These are phyloP conservation scores for Epichloe bromicola DNA, from an alignment of 2,329 filamentous ascomycete species.

Conservation along the genomic window DNA sequence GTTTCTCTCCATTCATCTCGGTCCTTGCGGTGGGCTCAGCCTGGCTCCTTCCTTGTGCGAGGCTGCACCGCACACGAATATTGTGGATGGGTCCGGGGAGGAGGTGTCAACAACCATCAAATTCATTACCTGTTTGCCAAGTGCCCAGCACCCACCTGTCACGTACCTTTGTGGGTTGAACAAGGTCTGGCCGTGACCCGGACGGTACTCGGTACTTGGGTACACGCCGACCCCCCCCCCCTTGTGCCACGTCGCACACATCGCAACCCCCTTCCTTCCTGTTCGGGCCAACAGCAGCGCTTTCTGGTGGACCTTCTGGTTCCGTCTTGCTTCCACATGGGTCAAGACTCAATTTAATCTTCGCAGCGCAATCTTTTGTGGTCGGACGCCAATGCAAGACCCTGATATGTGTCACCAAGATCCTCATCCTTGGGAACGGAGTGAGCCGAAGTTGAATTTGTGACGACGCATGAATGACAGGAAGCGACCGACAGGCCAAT, in stretches of 20 bases:
- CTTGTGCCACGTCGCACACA: not conserved
- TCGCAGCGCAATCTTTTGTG: not conserved
- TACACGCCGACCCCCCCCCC: no score
- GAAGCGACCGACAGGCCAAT: conserved; percentile 3
- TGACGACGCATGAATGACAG: not conserved
- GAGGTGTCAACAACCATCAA: no score
- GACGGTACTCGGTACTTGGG: no score
- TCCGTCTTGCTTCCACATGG: not conserved
- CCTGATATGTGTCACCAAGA: conserved; percentile 1
- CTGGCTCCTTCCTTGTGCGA: not conserved
- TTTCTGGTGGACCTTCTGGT: no score
- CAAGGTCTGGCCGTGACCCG: no score
- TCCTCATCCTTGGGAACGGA: not conserved
- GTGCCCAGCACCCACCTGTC: no score
- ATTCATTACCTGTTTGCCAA: no score
- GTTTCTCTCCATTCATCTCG: not conserved
- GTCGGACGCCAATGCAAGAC: conserved; percentile 3
- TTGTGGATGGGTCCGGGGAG: not conserved
- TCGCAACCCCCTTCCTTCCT: conserved; percentile 1
- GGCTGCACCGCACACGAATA: not conserved
- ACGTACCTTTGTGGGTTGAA: no score
- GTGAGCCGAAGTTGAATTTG: not conserved
- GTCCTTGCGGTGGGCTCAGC: not conserved
- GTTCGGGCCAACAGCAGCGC: not conserved
- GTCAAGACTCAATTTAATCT: not conserved